Evolutionary conservation across 1,139 yeast species (phyloP).

Genomic region (Geotrichum bryndzae): DNA sequence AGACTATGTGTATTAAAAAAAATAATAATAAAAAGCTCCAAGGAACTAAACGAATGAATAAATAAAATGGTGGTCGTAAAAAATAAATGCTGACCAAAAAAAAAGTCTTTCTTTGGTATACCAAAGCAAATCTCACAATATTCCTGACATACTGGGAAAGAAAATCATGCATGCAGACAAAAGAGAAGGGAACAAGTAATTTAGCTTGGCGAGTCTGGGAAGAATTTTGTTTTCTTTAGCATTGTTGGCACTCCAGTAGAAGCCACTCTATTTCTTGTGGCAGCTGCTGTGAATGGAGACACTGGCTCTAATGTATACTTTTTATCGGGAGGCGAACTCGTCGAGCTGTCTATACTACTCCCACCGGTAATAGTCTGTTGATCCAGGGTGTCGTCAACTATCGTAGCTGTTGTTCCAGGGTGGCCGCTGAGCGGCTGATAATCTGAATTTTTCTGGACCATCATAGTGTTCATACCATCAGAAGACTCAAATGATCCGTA

Average conservation of each 20-base stretch:
- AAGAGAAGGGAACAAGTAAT: not conserved
- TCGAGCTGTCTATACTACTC: not conserved
- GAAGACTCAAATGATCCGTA: constrained; percentile 8
- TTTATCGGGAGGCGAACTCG: not conserved
- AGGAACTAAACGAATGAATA: not conserved
- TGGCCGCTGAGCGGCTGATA: constrained; percentile 11
- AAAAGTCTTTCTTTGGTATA: not conserved
- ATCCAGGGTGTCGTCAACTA: not conserved
- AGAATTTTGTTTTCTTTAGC: constrained; percentile 1
- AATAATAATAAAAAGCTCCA: not conserved
- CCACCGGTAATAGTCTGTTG: constrained; percentile 1
- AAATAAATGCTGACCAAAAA: not conserved
- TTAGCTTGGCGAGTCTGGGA: not conserved
- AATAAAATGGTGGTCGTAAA: not conserved
- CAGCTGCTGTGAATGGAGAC: constrained; percentile 16
- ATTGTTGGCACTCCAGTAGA: not conserved
- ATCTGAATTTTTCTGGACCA: constrained; percentile 7
- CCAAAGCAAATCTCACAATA: not conserved
- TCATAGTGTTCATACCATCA: not conserved
- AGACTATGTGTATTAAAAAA: not conserved
- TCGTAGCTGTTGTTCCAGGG: not conserved
- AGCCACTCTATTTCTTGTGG: constrained; percentile 4
- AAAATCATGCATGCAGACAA: not conserved
- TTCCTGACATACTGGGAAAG: not conserved
- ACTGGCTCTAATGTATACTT: constrained; percentile 10